Evolutionary conservation across 176 grass and related monocot genomes (phyloP), one percentile per base, ranked within the genome.

Genomic region (Paspalum vaginatum): DNA sequence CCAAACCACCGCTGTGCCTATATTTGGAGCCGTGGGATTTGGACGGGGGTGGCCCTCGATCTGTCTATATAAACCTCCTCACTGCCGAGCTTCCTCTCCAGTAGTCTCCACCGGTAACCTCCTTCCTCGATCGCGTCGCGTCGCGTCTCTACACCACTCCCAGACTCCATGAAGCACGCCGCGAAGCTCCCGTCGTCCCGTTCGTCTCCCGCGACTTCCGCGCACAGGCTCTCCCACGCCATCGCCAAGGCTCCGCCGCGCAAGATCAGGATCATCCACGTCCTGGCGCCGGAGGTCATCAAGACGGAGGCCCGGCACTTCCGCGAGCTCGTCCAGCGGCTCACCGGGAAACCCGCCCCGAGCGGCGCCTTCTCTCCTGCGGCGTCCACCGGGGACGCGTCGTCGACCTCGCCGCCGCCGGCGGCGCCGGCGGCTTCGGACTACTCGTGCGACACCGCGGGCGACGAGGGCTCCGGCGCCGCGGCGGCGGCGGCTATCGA

Each of bases 261-360:
- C 40, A 87, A 84, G 78, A 77, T 96, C 72, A 96, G 82, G 74
- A 96, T 96, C 77, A 76, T 93, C 27, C 85, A 92, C 82, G 53
- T 90, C 55, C 70, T 86, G 59, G 90, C 75, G 58, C 88, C 90
- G 21, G 85, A 88, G 74, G 25, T 92, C 70, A 96, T 92, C 81
- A 90, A 90, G 81, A 96, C 82, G 60, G 90, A 93, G 49, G 79
- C 70, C 37, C 37, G 74, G 42, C 79, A 94, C 77, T 94, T 94
- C 77, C 92, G 92, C 55, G 79, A 94, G 20, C 84, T 95, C 78
- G 93, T 92, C 48, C 93, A 92, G 72, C 74, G 77, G 52, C 89
- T 95, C 78, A 95, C 93, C 68, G 93, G 93, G 0, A 91, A 77
- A 61, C 89, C 87, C 2, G 26, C 24, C 0, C 5, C 49, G 24